Evolutionary conservation across 2,329 filamentous ascomycete species (phyloP).

Genomic region (Botrytis elliptica): DNA sequence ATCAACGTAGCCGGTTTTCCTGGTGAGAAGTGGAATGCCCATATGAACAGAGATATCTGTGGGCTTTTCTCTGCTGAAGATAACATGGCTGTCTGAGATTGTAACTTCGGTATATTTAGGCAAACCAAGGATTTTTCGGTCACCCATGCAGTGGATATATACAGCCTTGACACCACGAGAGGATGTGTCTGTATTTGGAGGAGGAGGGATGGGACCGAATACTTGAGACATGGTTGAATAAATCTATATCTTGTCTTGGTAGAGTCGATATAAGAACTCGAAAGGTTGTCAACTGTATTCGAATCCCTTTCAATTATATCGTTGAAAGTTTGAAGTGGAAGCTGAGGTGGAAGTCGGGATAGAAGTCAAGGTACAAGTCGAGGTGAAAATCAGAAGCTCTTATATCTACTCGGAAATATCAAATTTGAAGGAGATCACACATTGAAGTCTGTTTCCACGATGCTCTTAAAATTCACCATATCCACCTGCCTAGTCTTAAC

Average conservation of each 20-base stretch:
- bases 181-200: neutral
- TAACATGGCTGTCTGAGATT: neutral
- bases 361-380: too few relatives aligned
- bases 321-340: neutral
- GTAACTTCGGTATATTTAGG: neutral
- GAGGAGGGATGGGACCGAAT: neutral
- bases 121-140: neutral
- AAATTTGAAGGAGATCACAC: neutral
- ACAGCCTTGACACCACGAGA: neutral
- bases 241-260: neutral
- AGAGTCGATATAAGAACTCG: fast-evolving
- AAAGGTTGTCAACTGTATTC: neutral
- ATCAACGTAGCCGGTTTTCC: neutral
- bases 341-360: too few relatives aligned
- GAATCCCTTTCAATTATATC: too few relatives aligned
- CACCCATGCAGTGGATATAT: neutral
- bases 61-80: neutral
- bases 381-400: neutral
- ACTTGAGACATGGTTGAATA: neutral
- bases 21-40: neutral
- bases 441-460: neutral
- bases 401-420: neutral
- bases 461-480: neutral
- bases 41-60: neutral
- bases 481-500: neutral